phyloP scores from a whole-genome alignment of 805 yeast genomes.

The Huiozyma sinensis region DNA sequence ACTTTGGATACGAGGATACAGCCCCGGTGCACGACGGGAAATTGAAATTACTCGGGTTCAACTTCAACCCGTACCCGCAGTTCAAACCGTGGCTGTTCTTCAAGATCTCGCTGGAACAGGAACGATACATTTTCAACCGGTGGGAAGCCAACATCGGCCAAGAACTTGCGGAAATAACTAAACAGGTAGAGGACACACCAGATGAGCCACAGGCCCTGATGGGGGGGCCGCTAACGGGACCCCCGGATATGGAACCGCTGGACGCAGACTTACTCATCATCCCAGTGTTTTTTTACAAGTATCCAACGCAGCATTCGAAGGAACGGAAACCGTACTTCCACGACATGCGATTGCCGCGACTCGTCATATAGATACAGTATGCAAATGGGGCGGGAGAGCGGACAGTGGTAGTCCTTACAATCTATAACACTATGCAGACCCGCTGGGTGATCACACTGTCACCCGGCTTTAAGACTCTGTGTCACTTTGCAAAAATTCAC shows the following conservation, averaged over 20 bases:
- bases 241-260: background rate
- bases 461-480: background rate
- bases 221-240: background rate
- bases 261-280: background rate
- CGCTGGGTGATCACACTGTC: background rate
- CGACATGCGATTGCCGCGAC: background rate
- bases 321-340: background rate
- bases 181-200: background rate
- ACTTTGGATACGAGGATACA: slow-evolving; percentile 5
- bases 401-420: too few relatives aligned
- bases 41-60: slow-evolving; percentile 18
- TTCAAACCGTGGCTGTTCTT: slow-evolving; percentile 13
- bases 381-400: too few relatives aligned
- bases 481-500: background rate
- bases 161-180: background rate
- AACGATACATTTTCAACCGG: slow-evolving; percentile 8
- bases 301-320: background rate
- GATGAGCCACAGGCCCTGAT: background rate
- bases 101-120: slow-evolving; percentile 4
- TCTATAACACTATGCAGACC: too few relatives aligned
- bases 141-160: background rate
- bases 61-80: slow-evolving; percentile 8
- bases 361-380: background rate
- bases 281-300: background rate
- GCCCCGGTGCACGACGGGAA: slow-evolving; percentile 12